These are phyloP conservation scores for Salvia sclarea DNA, from an alignment of 305 asterid species.

Conservation along the genomic window DNA sequence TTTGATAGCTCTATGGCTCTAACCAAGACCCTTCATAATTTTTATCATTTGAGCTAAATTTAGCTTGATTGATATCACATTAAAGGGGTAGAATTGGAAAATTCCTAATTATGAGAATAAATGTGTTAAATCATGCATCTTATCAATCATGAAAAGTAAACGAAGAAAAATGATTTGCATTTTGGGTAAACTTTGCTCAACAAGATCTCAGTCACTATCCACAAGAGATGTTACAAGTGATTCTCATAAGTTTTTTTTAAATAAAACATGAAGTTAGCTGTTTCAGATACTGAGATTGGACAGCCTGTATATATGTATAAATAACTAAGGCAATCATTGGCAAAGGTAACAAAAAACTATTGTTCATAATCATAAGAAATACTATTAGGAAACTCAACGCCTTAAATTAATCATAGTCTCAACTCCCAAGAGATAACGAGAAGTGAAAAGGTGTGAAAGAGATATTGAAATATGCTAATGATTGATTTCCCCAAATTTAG, in stretches of 20 bases:
- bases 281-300: slow-evolving; percentile 5
- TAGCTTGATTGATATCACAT: too few species aligned
- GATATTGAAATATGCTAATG: neutral
- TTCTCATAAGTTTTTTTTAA: neutral
- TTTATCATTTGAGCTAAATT: too few species aligned
- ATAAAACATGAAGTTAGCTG: slow-evolving; percentile 2
- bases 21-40: too few species aligned
- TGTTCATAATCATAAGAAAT: neutral
- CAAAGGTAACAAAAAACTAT: neutral
- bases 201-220: neutral
- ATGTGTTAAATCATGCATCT: too few species aligned
- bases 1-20: too few species aligned
- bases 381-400: neutral
- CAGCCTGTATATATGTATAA: slow-evolving; percentile 15
- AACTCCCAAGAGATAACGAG: slow-evolving; percentile 7
- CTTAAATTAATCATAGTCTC: neutral
- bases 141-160: too few species aligned
- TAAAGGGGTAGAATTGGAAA: too few species aligned
- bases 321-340: slow-evolving; percentile 8
- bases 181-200: neutral
- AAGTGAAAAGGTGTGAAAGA: neutral
- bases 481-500: neutral
- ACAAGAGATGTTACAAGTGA: neutral
- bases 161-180: neutral
- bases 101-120: too few species aligned